Base-by-base conservation (phyloP, 805 yeast genomes). In the Lipomyces orientalis region DNA sequence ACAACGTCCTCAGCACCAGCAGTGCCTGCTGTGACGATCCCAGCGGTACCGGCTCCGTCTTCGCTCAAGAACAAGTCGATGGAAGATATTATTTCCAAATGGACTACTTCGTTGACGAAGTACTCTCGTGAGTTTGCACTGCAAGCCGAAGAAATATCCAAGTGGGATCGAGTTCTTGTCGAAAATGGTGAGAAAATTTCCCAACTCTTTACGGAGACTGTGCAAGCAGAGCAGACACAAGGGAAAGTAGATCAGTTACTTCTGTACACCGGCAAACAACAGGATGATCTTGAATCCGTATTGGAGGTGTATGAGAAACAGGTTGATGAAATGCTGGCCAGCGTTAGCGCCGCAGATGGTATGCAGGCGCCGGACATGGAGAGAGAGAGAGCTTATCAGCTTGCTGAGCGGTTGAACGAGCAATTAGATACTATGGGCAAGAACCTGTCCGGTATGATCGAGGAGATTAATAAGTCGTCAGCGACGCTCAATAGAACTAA, bases 31-130 rank as follows among this genome's bases (percentile, higher is more conserved):
- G 35, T 39, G 34, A 6, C 64, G 19, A 54, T 60, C 19, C 61
- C 69, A 5, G 43, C 73, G 1, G 68, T 54, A 3, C 63, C 74
- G 65, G 74, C 58, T 62, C 76, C 80, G 16, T 76, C 76, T 25
- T 78, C 97, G 4, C 84, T 95, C 49, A 93, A 91, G 74, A 95
- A 95, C 79, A 92, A 92, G 77, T 92, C 97, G 0, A 81, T 95
- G 75, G 98, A 95, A 75, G 98, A 95, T 76, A 84, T 95, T 72
- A 90, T 95, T 55, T 86, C 93, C 14, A 93, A 90, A 78, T 95
- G 99, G 99, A 90, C 98, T 0, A 87, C 87, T 64, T 97, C 95
- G 72, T 79, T 95, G 67, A 83, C 94, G 1, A 83, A 86, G 14
- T 87, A 95, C 0, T 86, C 94, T 1, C 83, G 84, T 33, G 88